A percentile compares a stretch with the other conserved stretches of the same genome.
These are phyloP conservation scores for Candida berthetii DNA, from an alignment of 805 yeast genomes.

Conservation along the genomic window DNA sequence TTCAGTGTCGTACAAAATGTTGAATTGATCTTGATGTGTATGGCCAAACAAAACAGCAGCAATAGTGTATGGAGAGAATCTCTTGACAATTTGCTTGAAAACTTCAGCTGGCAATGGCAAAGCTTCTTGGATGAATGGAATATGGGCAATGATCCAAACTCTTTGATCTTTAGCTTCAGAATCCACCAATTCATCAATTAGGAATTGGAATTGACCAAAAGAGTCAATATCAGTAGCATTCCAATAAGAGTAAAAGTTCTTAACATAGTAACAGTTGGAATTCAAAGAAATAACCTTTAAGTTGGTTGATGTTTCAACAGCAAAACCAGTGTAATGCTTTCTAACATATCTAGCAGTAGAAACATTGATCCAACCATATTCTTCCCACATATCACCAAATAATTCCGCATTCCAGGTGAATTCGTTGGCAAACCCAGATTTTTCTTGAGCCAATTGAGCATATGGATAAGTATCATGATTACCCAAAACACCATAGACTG, in stretches of 20 bases:
- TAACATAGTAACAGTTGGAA: constrained; percentile 61
- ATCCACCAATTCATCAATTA: constrained; percentile 53
- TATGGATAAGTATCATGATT: constrained; percentile 71
- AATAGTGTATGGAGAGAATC: constrained; percentile 64
- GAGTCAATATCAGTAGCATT: constrained; percentile 48
- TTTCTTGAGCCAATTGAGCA: constrained; percentile 55
- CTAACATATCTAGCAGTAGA: background rate
- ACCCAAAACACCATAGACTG: constrained; percentile 55
- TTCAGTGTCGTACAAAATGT: constrained; percentile 44
- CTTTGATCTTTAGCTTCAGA: constrained; percentile 52
- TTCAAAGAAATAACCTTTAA: constrained; percentile 57
- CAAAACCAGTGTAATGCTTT: constrained; percentile 56
- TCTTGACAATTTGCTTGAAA: constrained; percentile 49
- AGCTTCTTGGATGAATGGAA: constrained; percentile 58
- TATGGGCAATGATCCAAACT: constrained; percentile 72
- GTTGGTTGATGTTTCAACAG: constrained; percentile 48
- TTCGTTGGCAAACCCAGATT: constrained; percentile 35
- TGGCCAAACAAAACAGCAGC: constrained; percentile 69
- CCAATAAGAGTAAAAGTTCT: constrained; percentile 52
- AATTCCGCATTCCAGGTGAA: constrained; percentile 41
- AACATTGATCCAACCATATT: constrained; percentile 31
- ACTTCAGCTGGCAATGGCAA: constrained; percentile 55
- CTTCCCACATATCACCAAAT: constrained; percentile 42
- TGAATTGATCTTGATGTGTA: constrained; percentile 65
- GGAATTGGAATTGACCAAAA: constrained; percentile 57